Evolutionary conservation across 1,284 basidiomycete genomes (phyloP), one percentile per base, ranked within the genome.

Genomic region (Papiliotrema nemorosa): DNA sequence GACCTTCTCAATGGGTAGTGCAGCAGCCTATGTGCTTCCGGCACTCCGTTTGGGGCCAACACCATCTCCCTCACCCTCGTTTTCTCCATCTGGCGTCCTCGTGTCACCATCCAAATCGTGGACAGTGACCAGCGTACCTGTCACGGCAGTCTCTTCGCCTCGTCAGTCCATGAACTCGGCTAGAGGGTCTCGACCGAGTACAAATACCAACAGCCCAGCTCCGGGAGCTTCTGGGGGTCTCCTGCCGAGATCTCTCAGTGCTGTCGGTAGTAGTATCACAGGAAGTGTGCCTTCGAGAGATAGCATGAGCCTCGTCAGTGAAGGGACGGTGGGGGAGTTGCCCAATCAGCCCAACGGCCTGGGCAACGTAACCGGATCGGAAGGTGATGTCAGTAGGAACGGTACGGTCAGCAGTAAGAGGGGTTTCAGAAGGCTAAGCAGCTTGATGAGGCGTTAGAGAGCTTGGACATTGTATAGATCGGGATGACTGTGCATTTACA

Each of bases 391-490:
- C 25, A 43, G 33, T 25, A 26, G 29, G 42, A 48, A 26, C 20
- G 35, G 25, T 25, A 41, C 29, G 48, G 20, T 41, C 36, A 37
- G 50, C 41, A 50, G 54, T 26, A 45, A 44, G 47, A 64, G 53
- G 21, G 52, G 63, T 7, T 50, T 70, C 52, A 60, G 57, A 44
- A 58, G 69, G 46, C 58, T 69, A 20, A 63, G 66, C n/a, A 67
- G 61, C 47, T 42, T 72, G 31, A 54, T 72, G 37, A 54, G 58
- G 42, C 44, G 64, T 26, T 55, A 43, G 41, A 29, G n/a, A n/a
- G n/a, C n/a, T n/a, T n/a, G n/a, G n/a, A n/a, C n/a, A n/a, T n/a
- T n/a, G n/a, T n/a, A n/a, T n/a, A n/a, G n/a, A n/a, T n/a, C n/a
- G n/a, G n/a, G n/a, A n/a, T n/a, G n/a, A 5, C 24, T 27, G 5